phyloP scores from a whole-genome alignment of 148 eudicot species.

The Arbutus unedo region DNA sequence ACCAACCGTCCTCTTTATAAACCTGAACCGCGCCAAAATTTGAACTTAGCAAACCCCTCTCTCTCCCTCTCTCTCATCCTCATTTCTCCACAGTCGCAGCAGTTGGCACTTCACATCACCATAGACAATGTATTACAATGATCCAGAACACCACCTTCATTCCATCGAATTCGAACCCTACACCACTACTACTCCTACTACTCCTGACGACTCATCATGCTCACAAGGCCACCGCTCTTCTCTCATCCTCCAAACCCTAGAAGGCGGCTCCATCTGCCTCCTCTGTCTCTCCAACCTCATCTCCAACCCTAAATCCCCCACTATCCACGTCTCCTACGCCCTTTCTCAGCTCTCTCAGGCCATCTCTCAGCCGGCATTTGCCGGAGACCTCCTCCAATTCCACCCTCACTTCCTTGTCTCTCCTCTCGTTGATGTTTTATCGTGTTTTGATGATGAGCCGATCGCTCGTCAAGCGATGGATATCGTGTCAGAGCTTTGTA shows the following conservation, averaged over 20 bases:
- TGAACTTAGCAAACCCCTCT: neutral
- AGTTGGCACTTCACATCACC: too few relatives aligned
- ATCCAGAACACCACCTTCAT: neutral
- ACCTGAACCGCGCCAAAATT: neutral
- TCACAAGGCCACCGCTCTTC: slow-evolving; percentile 62
- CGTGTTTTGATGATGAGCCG: slow-evolving; percentile 55
- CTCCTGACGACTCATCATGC: slow-evolving; percentile 31
- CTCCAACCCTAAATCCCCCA: slow-evolving; percentile 59
- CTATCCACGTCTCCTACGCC: slow-evolving; percentile 87
- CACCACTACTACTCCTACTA: neutral
- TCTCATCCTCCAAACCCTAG: slow-evolving; percentile 41
- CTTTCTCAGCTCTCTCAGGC: slow-evolving; percentile 79
- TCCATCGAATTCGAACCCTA: neutral
- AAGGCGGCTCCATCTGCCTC: slow-evolving; percentile 78
- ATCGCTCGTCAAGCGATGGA: slow-evolving; percentile 56
- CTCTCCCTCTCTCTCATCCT: neutral
- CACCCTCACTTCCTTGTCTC: slow-evolving; percentile 66
- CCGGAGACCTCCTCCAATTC: slow-evolving; percentile 43
- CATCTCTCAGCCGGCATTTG: slow-evolving; percentile 58
- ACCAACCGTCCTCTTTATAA: too few relatives aligned
- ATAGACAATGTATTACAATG: slow-evolving; percentile 4
- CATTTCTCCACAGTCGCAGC: too few relatives aligned
- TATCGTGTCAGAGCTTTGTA: slow-evolving; percentile 35
- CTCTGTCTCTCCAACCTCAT: slow-evolving; percentile 79
- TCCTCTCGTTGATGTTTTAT: slow-evolving; percentile 54